Base-by-base conservation (phyloP, 441 rosid species). In the Croton setiger region DNA sequence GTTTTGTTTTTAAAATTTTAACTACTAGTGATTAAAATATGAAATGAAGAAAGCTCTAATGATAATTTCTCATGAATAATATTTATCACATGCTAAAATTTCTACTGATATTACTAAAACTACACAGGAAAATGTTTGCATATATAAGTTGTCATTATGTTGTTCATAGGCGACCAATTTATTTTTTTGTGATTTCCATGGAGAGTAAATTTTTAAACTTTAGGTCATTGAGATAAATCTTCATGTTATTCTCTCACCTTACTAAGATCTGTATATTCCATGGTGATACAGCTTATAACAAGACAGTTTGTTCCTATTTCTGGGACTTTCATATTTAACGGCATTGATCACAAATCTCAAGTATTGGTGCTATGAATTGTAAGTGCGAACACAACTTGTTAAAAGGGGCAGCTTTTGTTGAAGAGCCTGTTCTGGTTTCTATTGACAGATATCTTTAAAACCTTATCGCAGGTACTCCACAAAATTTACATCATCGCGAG, bases 331-430 rank as follows among this genome's bases (percentile, higher is more conserved):
- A 79, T 89, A 71, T 95, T 92, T 86, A 83, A 88, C 35, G 97
- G 98, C 78, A 89, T 95, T 27, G 97, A 95, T 81, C 99, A 92
- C 78, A 92, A 77, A 80, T 95, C 98, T 63, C 93, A 88, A 64
- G 70, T 86, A 61, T 74, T 93, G 80, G 76, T 71, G 14, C 78
- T 91, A 59, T 91, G 80, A 72, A 71, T 57, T 75, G 66, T 57
- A 66, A 33, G 80, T 72, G 62, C 18, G 21, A 55, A 31, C 35
- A n/a, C 60, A 43, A 47, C 44, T 20, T 31, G 56, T 41, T 27
- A 1, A 0, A 20, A 37, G 21, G 37, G 51, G 20, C 23, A 58
- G 36, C 49, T 18, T 47, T 49, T 72, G 44, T 21, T 5, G 8
- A 39, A 51, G 56, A n/a, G 36, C 51, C 7, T 1, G 6, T 37